These are phyloP conservation scores for Penicillium atrosanguineum DNA, from an alignment of 495 filamentous ascomycete genomes.

Conservation along the genomic window DNA sequence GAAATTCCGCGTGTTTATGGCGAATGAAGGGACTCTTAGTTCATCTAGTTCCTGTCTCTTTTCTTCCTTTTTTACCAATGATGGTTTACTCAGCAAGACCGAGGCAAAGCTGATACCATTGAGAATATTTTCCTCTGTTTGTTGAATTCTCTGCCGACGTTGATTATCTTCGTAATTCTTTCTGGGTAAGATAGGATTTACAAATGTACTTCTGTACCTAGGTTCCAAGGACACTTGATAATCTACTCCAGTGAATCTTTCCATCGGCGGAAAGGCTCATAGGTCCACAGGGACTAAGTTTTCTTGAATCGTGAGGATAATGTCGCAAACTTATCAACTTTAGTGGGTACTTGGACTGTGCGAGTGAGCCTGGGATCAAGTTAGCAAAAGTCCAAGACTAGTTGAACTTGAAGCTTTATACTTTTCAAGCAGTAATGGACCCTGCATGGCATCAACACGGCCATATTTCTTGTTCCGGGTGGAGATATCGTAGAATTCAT, in stretches of 20 bases:
- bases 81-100: slow-evolving; percentile 4
- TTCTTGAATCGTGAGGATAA: slow-evolving; percentile 72
- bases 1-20: slow-evolving; percentile 13
- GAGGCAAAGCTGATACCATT: slow-evolving; percentile 7
- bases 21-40: slow-evolving; percentile 18
- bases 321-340: slow-evolving; percentile 62
- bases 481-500: slow-evolving; percentile 90
- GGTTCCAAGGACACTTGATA: neutral
- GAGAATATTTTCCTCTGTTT: neutral
- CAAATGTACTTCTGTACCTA: slow-evolving; percentile 6
- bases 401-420: slow-evolving; percentile 31
- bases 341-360: slow-evolving; percentile 56
- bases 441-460: slow-evolving; percentile 84
- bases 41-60: slow-evolving; percentile 1
- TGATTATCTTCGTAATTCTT: slow-evolving; percentile 4
- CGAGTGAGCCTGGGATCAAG: slow-evolving; percentile 57
- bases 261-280: neutral
- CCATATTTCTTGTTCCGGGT: slow-evolving; percentile 89
- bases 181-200: slow-evolving; percentile 5
- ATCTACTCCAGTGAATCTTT: neutral
- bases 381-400: slow-evolving; percentile 33
- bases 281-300: slow-evolving; percentile 20
- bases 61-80: slow-evolving; percentile 2
- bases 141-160: neutral
- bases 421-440: slow-evolving; percentile 86